Base-by-base conservation (phyloP, 192 early-diverging fungal genomes). In the Allomyces macrogynus region DNA sequence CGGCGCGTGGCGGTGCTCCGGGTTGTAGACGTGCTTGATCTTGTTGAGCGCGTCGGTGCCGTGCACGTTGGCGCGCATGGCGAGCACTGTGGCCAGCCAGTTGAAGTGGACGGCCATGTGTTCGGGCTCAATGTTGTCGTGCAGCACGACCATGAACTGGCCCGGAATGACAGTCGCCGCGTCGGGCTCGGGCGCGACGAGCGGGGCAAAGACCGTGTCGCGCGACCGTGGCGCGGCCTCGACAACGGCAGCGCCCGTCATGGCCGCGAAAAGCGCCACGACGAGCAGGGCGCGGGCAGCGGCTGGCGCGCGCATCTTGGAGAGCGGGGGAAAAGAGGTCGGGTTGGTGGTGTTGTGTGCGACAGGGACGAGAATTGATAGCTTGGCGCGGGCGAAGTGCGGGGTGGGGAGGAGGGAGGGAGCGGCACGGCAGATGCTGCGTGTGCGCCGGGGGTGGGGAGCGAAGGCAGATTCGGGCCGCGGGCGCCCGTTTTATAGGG, bases 101-200 rank as follows among this genome's bases (percentile, higher is more conserved):
- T 68, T 57, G 64, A 75, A 73, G 43, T 68, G 67, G 16, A 26
- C 54, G 4, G 1, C 16, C 11, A 61, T 69, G 24, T 70, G 54
- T 27, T 62, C 44, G 8, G 61, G 43, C 20, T 62, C 60, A n/a
- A 76, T 62, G 32, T 78, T 26, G 43, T 83, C 73, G 67, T 86
- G 85, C 64, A 91, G 79, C 22, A 91, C 82, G 16, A 91, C 83
- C 63, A 91, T 84, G 75, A 90, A 91, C 22, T 74, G 81, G 71
- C 89, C 85, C 1, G 77, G 72, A 60, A 91, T 77, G 32, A 75
- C 71, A 67, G 89, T 82, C 27, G 81, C 73, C 65, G 84, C 75
- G 42, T 71, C 67, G 64, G 81, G 78, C 61, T 40, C 32, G 32
- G 32, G 32, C 32, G 32, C 32, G 7, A 40, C 32, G 32, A 40